phyloP scores from a whole-genome alignment of 345 rosid species.

The Arabidopsis arenosa region DNA sequence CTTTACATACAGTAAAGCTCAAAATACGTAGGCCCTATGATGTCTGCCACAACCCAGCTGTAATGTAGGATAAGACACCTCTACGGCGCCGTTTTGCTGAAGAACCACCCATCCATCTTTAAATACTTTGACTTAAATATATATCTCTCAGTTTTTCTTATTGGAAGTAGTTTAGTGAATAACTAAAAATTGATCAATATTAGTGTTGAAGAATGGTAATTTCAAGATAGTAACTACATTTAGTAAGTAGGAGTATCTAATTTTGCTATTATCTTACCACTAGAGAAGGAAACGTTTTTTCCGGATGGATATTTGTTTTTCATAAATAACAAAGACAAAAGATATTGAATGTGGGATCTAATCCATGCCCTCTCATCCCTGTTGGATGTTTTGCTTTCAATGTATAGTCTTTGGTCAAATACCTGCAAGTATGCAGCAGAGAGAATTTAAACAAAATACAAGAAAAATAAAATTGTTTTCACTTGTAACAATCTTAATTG shows the following conservation, averaged over 20 bases:
- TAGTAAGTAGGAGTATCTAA: too few species aligned
- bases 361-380: neutral
- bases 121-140: slow-evolving; percentile 31
- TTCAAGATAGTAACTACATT: neutral
- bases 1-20: slow-evolving; percentile 40
- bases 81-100: slow-evolving; percentile 51
- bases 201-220: neutral
- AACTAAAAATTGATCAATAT: neutral
- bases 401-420: slow-evolving; percentile 41
- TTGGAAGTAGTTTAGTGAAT: neutral
- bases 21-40: slow-evolving; percentile 40
- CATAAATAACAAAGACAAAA: neutral
- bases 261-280: neutral
- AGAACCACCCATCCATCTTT: slow-evolving; percentile 38
- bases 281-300: neutral
- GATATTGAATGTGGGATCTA: neutral
- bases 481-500: neutral
- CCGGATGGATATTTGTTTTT: neutral
- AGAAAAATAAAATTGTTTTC: neutral
- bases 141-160: neutral
- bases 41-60: slow-evolving; percentile 48
- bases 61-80: slow-evolving; percentile 45
- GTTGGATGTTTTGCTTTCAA: slow-evolving; percentile 27
- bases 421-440: slow-evolving; percentile 35
- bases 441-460: neutral